Conservation (phyloP, 352 stramenopile genomes). For the Aphanomyces cochlioides region DNA sequence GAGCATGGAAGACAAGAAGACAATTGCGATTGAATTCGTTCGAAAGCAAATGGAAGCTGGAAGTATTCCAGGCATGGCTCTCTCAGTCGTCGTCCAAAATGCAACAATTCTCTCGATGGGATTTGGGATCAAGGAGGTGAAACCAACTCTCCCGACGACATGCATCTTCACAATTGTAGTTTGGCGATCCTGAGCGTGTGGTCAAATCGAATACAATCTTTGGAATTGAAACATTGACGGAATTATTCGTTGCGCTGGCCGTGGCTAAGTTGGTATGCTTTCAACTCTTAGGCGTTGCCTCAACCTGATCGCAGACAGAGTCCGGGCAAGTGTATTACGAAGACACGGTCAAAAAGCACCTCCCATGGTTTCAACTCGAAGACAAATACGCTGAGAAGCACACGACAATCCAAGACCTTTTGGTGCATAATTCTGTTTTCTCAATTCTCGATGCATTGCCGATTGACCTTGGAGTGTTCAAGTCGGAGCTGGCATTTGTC, state of each 20-base stretch:
- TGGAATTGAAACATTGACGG: slow-evolving; percentile 11
- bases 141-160: neutral
- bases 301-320: too few relatives aligned
- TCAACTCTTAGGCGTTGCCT: too few relatives aligned
- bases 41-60: neutral
- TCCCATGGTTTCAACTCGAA: slow-evolving; percentile 44
- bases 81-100: slow-evolving; percentile 11
- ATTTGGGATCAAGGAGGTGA: slow-evolving; percentile 19
- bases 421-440: slow-evolving; percentile 57
- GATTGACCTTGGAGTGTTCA: neutral
- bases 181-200: too few relatives aligned
- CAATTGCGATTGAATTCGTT: neutral
- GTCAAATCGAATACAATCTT: too few relatives aligned
- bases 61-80: neutral
- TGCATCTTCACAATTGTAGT: neutral
- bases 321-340: neutral
- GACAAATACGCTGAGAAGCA: slow-evolving; percentile 59
- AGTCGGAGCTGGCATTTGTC: slow-evolving; percentile 26
- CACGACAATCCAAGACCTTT: slow-evolving; percentile 49
- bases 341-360: slow-evolving; percentile 52
- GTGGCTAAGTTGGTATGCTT: slow-evolving; percentile 37
- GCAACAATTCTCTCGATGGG: slow-evolving; percentile 1
- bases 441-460: slow-evolving; percentile 22
- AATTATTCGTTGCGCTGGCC: slow-evolving; percentile 51
- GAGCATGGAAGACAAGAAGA: neutral